Evolutionary conservation across 331 rosid genomes (phyloP).

Genomic region (Acacia concinna): DNA sequence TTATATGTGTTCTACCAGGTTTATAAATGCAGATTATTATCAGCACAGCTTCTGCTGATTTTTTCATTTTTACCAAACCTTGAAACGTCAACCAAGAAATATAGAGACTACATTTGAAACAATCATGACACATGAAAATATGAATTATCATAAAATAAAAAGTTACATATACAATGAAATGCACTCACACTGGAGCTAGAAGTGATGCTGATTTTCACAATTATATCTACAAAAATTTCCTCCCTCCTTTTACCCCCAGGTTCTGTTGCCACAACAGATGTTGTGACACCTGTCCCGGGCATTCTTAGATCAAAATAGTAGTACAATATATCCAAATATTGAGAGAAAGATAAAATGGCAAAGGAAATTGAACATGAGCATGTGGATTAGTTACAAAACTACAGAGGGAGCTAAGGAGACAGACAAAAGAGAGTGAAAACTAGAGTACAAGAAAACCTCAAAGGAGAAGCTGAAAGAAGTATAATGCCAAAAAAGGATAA

Average conservation of each 20-base stretch:
- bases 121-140: constrained; percentile 23
- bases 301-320: constrained; percentile 47
- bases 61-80: not conserved
- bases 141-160: not conserved
- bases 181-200: constrained; percentile 85
- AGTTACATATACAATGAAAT: constrained; percentile 30
- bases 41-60: constrained; percentile 15
- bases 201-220: constrained; percentile 92
- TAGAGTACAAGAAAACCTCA: constrained; percentile 25
- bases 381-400: constrained; percentile 19
- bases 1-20: no score
- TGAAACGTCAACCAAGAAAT: constrained; percentile 1
- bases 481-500: constrained; percentile 21
- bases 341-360: not conserved
- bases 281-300: constrained; percentile 93
- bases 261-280: constrained; percentile 82
- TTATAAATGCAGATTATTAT: no score
- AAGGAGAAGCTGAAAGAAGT: constrained; percentile 22
- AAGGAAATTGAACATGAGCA: constrained; percentile 19
- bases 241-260: constrained; percentile 88
- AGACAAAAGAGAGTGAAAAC: constrained; percentile 14
- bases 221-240: constrained; percentile 89
- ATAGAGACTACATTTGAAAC: not conserved
- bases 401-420: constrained; percentile 1
- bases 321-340: constrained; percentile 12